Evolutionary conservation across 164 flowering plant genomes (phyloP).

Genomic region (grape (Vitis vinifera)): ASM3070453v1 NC_081808.1:21563501-21564000

Average conservation of each 20-base stretch:
- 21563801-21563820: constrained; percentile 76
- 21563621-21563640: constrained; percentile 7
- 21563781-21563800: constrained; percentile 91
- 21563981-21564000: too few species aligned
- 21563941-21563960: too few species aligned
- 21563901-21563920: background rate
- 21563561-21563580: background rate
- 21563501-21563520: constrained; percentile 39
- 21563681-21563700: constrained; percentile 77
- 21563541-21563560: constrained; percentile 8
- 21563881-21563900: too few species aligned
- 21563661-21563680: constrained; percentile 39
- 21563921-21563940: too few species aligned
- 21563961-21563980: too few species aligned
- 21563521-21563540: constrained; percentile 26
- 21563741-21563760: constrained; percentile 84
- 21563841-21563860: constrained; percentile 60
- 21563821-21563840: constrained; percentile 90
- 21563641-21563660: constrained; percentile 34
- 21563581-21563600: constrained; percentile 1
- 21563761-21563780: constrained; percentile 93
- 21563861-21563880: too few species aligned
- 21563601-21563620: background rate
- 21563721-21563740: constrained; percentile 66
- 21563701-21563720: constrained; percentile 96